Percentiles rank a stretch among this genome's conserved stretches.
Evolutionary conservation across 805 yeast species (phyloP).

Genomic region (Suhomyces prunicola): DNA sequence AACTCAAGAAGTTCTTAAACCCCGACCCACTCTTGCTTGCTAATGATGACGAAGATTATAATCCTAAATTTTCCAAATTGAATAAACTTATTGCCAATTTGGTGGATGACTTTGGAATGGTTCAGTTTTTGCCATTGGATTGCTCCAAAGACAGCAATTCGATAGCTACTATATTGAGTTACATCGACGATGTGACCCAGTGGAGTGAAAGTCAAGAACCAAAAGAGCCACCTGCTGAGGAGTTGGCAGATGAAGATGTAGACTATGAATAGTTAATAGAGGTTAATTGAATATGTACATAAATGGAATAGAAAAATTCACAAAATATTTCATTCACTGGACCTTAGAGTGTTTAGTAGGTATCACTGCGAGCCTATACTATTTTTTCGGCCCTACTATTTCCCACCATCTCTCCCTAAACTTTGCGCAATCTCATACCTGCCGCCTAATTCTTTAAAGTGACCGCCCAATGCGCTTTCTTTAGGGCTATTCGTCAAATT

Average conservation of each 20-base stretch:
- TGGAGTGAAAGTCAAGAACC: conserved; percentile 98
- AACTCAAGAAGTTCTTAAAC: conserved; percentile 77
- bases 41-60: conserved; percentile 32
- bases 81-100: conserved; percentile 82
- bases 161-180: conserved; percentile 78
- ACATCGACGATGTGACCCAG: conserved; percentile 95
- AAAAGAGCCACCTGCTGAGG: conserved; percentile 75
- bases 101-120: conserved; percentile 98
- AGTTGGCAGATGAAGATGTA: conserved; percentile 8
- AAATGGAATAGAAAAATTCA: not conserved
- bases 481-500: not conserved
- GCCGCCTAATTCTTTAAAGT: not conserved
- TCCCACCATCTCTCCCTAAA: not conserved
- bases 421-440: not conserved
- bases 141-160: conserved; percentile 64
- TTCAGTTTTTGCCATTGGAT: conserved; percentile 89
- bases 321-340: too few relatives aligned
- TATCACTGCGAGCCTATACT: not conserved
- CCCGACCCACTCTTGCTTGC: conserved; percentile 85
- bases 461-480: not conserved
- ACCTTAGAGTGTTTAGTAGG: too few relatives aligned
- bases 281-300: not conserved
- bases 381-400: not conserved
- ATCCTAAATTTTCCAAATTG: conserved; percentile 63
- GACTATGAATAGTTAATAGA: conserved; percentile 3